Base-by-base conservation (phyloP, 2,329 filamentous ascomycete species). In the Penicillium sp. region DNA sequence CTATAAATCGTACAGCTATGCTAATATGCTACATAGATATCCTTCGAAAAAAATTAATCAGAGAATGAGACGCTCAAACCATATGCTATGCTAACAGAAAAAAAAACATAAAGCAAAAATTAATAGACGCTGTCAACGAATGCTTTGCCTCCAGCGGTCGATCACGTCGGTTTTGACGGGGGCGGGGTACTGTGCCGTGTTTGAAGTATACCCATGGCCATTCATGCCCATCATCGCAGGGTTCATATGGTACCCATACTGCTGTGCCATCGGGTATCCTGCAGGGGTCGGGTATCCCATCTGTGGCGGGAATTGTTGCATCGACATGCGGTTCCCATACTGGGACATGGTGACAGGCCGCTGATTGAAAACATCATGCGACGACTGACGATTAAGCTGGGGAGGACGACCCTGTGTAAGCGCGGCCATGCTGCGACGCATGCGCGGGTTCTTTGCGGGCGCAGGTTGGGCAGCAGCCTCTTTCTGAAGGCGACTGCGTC, bases 141-240 rank as follows among this genome's bases (percentile, higher is more conserved):
- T 71, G 56, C 75, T 76, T 62, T 82, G 77, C 67, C 84, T 79
- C 84, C 84, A 87, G 35, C 79, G 81, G 74, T 86, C 83, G 71
- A 87, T 85, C 58, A 82, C 75, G 58, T 81, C 83, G 54, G 82
- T 75, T 67, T 84, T 82, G 53, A 75, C 75, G 5, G 78, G 73
- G 67, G 83, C 78, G 68, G 69, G 66, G 29, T 69, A 71, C 57
- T 72, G 68, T 29, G 68, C 67, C 62, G 67, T 65, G 54, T 61
- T 70, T 6, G 69, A 62, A 15, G 64, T 57, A 60, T 73, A 70
- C 23, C 57, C 67, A 59, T 70, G 59, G 29, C 66, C 61, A 45
- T 67, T 67, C 64, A 67, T 68, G 6, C 67, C 67, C 52, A 69
- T 55, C 38, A 67, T 65, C 23, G 65, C 67, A 57, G 68, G 60